Evolutionary conservation across 306 rosid species (phyloP), one percentile per base, ranked within the genome.

Genomic region (Quercus dentata): DNA sequence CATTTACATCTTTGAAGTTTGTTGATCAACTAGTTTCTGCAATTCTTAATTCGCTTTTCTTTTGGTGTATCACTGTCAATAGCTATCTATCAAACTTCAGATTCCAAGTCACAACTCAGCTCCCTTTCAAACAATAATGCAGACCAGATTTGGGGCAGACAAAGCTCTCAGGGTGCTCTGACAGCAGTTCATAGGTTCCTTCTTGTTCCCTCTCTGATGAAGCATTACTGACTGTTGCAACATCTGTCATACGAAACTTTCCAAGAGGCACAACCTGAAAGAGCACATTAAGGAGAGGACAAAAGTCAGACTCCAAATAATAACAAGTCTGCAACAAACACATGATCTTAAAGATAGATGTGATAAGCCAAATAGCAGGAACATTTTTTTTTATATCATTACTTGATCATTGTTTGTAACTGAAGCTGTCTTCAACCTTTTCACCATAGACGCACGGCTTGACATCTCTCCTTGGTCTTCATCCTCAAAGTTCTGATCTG

Each of bases 401-500:
- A 94, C 97, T 68, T 91, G 88, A 81, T 83, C 87, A 25, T 69
- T 81, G 81, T 68, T 57, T 56, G 84, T 82, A 41, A 85, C 84
- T 69, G 78, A 31, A 82, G 84, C 69, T 55, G 75, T 85, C 90
- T 82, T 91, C 80, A 76, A 77, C 87, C 91, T 85, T 85, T 92
- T 92, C 10, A 80, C 69, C 77, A n/a, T 13, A 21, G 92, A 83
- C 69, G 74, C 73, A 81, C 87, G 17, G 81, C 85, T 74, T 73
- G 88, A 79, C 71, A 83, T 80, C 80, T 85, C 86, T 85, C 69
- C 88, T 27, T 69, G 73, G 58, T 23, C 77, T 63, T 87, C 88
- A 61, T 87, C 88, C 81, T 69, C 84, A 85, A 94, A 94, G 87
- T 92, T 94, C 89, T 92, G 98, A 84, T 87, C 97, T 4, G 87